A percentile compares a stretch with the other conserved stretches of the same genome.
These are phyloP conservation scores for Nigrospora sphaerica DNA, from an alignment of 2,329 filamentous ascomycete species.

Conservation along the genomic window DNA sequence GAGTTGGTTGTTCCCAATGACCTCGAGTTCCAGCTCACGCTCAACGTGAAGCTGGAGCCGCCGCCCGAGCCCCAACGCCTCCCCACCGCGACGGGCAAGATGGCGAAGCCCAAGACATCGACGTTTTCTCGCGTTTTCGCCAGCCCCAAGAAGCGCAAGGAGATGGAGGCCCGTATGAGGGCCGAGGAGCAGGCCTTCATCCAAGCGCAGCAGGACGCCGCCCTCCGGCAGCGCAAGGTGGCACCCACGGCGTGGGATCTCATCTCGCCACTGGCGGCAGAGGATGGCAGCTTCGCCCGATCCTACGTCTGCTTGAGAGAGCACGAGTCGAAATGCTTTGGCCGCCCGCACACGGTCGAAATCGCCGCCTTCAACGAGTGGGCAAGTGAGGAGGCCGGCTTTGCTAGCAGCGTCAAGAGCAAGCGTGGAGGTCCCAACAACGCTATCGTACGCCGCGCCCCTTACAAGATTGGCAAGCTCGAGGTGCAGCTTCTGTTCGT, in stretches of 20 bases:
- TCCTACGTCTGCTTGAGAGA: conserved; percentile 92
- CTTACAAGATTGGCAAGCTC: conserved; percentile 94
- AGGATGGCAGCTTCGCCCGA: conserved; percentile 89
- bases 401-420: conserved; percentile 85
- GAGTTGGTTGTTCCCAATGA: conserved; percentile 96
- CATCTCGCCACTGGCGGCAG: conserved; percentile 76
- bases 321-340: conserved; percentile 82
- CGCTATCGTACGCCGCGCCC: conserved; percentile 70
- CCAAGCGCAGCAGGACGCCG: conserved; percentile 56
- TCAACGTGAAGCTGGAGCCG: conserved; percentile 90
- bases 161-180: conserved; percentile 76
- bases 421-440: conserved; percentile 62
- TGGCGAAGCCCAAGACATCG: conserved; percentile 66
- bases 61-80: conserved; percentile 52
- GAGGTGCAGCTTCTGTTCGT: conserved; percentile 93
- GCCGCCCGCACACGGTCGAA: conserved; percentile 79
- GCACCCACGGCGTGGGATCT: conserved; percentile 78
- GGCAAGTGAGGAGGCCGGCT: conserved; percentile 77
- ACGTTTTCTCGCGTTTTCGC: conserved; percentile 89
- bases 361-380: conserved; percentile 98
- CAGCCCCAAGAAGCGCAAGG: conserved; percentile 94
- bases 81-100: conserved; percentile 54
- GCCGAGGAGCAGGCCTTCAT: conserved; percentile 73
- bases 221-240: conserved; percentile 53
- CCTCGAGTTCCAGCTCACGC: conserved; percentile 95